phyloP scores from a whole-genome alignment of 768 basidiomycete genomes.

The Tulasnella calospora region DNA sequence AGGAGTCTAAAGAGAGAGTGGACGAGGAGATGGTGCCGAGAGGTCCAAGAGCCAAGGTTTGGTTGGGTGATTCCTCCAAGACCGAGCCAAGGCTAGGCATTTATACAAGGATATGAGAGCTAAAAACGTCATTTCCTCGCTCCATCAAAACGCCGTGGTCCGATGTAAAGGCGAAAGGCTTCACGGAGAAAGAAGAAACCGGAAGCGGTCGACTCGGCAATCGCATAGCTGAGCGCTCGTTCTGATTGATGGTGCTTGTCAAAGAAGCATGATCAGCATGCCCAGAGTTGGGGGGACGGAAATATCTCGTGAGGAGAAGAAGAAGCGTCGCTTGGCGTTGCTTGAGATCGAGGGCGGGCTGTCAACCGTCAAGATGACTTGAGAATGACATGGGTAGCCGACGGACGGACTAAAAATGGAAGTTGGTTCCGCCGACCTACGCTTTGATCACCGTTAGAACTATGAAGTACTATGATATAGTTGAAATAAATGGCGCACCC shows the following conservation, averaged over 20 bases:
- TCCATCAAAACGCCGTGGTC: not conserved
- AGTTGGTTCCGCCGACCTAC: not conserved
- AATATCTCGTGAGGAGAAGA: not conserved
- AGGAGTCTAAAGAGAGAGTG: slow-evolving; percentile 5
- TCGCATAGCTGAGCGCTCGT: not conserved
- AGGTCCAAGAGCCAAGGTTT: slow-evolving; percentile 1
- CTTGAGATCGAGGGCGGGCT: not conserved
- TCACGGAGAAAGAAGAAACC: not conserved
- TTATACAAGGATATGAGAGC: not conserved
- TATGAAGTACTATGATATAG: too few relatives aligned
- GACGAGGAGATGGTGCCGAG: not conserved
- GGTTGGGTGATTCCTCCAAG: not conserved
- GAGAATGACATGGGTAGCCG: not conserved
- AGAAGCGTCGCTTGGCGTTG: not conserved
- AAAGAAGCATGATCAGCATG: not conserved
- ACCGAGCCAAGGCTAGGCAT: not conserved
- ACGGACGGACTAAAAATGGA: not conserved
- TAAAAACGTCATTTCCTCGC: not conserved
- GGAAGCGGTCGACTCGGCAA: not conserved
- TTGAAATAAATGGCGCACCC: not conserved
- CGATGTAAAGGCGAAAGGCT: not conserved
- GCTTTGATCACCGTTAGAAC: not conserved
- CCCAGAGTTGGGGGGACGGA: not conserved
- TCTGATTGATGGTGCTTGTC: not conserved
- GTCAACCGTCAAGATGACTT: not conserved